These are phyloP conservation scores for Medicago truncatula DNA, from an alignment of 306 rosid genomes.

Conservation along the genomic window MtrunA17r5.0-ANR NC_053045.1:57287001-57287500, in stretches of 20 bases:
- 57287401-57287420: constrained; percentile 30
- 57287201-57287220: no score
- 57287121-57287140: no score
- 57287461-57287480: constrained; percentile 97
- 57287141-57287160: no score
- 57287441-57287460: constrained; percentile 91
- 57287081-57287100: no score
- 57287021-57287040: constrained; percentile 28
- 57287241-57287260: constrained; percentile 26
- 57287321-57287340: constrained; percentile 11
- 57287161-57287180: no score
- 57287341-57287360: constrained; percentile 12
- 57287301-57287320: not conserved
- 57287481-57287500: constrained; percentile 98
- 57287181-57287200: no score
- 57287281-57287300: not conserved
- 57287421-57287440: constrained; percentile 96
- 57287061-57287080: not conserved
- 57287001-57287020: constrained; percentile 92
- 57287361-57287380: constrained; percentile 20
- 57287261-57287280: not conserved
- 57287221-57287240: constrained; percentile 2
- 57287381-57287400: constrained; percentile 15
- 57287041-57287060: not conserved
- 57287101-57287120: no score